Conservation (phyloP, 306 rosid species). For the cucumber (Cucumis sativus) region Cucumber_9930_V3 NC_026655.2:22607501-22608000, state of each 20-base stretch:
- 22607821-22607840: conserved; percentile 48
- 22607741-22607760: conserved; percentile 26
- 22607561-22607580: conserved; percentile 57
- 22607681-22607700: conserved; percentile 36
- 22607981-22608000: conserved; percentile 28
- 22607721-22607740: conserved; percentile 71
- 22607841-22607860: conserved; percentile 55
- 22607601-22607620: conserved; percentile 64
- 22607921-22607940: conserved; percentile 58
- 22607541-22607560: conserved; percentile 43
- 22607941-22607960: conserved; percentile 45
- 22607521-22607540: conserved; percentile 38
- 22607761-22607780: conserved; percentile 31
- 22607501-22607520: conserved; percentile 50
- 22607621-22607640: conserved; percentile 43
- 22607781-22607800: conserved; percentile 22
- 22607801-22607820: conserved; percentile 68
- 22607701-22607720: conserved; percentile 47
- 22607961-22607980: conserved; percentile 39
- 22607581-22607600: conserved; percentile 52
- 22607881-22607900: conserved; percentile 30
- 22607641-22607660: conserved; percentile 36
- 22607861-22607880: conserved; percentile 56
- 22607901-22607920: conserved; percentile 45
- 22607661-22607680: conserved; percentile 38